Conservation (phyloP, 768 basidiomycete genomes). For the Pisolithus marmoratus region DNA sequence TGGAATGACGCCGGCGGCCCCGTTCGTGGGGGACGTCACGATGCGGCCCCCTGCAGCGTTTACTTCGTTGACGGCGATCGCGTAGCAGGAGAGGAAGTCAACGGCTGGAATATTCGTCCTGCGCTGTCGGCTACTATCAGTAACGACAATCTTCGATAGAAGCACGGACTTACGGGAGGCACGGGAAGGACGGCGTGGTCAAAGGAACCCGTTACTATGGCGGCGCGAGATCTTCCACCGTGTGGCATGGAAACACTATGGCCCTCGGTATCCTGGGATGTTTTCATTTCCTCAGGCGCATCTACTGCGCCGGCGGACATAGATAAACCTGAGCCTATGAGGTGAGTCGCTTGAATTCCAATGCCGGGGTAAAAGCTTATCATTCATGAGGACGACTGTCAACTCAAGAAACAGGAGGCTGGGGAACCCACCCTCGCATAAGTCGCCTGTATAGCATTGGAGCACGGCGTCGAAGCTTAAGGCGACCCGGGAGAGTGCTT, state of each 20-base stretch:
- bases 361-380: constrained; percentile 50
- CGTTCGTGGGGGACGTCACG: constrained; percentile 92
- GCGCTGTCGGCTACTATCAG: constrained; percentile 40
- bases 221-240: constrained; percentile 17
- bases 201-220: constrained; percentile 64
- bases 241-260: neutral
- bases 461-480: constrained; percentile 74
- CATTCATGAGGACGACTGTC: neutral
- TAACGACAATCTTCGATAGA: neutral
- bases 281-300: constrained; percentile 12
- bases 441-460: constrained; percentile 85
- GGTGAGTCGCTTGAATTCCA: constrained; percentile 29
- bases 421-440: constrained; percentile 68
- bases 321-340: constrained; percentile 28
- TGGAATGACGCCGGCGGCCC: constrained; percentile 91
- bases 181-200: constrained; percentile 77
- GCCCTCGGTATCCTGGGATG: constrained; percentile 1
- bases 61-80: constrained; percentile 92
- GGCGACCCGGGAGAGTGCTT: constrained; percentile 78
- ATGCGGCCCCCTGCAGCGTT: constrained; percentile 91
- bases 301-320: constrained; percentile 16
- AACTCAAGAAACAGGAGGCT: too few relatives aligned
- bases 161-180: constrained; percentile 58
- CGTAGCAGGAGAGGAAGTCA: constrained; percentile 91
- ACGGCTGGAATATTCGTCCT: constrained; percentile 88